Percentiles rank a stretch among this genome's conserved stretches.
Evolutionary conservation across 768 basidiomycete genomes (phyloP).

Genomic region (Termitomyces sp.): DNA sequence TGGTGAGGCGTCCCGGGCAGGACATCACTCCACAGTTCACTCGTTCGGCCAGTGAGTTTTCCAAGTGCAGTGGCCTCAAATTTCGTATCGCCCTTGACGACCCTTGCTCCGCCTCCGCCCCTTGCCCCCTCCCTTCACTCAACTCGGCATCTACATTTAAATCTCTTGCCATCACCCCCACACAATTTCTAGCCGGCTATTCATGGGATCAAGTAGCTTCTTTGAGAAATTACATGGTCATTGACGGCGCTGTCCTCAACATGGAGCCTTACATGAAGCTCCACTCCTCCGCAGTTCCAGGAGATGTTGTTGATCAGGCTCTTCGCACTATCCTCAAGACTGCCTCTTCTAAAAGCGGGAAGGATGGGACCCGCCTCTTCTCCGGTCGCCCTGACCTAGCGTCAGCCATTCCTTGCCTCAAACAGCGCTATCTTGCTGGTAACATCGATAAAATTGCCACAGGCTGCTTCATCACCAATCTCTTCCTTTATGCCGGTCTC

Average conservation of each 20-base stretch:
- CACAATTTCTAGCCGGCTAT: conserved; percentile 73
- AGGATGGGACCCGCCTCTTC: conserved; percentile 89
- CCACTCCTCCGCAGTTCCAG: conserved; percentile 60
- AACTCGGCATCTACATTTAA: conserved; percentile 51
- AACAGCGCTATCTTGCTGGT: conserved; percentile 84
- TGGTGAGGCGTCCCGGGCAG: conserved; percentile 62
- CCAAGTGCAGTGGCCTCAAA: conserved; percentile 54
- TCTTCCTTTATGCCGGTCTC: conserved; percentile 88
- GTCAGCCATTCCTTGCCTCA: conserved; percentile 73
- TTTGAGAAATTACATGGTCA: conserved; percentile 73
- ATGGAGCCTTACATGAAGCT: conserved; percentile 78
- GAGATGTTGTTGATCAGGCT: conserved; percentile 77
- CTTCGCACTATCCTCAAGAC: conserved; percentile 68
- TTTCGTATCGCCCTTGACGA: conserved; percentile 70
- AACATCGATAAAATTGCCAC: conserved; percentile 96
- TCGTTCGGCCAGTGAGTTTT: conserved; percentile 61
- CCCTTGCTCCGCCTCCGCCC: conserved; percentile 56
- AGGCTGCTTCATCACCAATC: conserved; percentile 86
- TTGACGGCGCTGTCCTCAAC: conserved; percentile 94
- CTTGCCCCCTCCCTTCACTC: conserved; percentile 66
- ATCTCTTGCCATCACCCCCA: conserved; percentile 61
- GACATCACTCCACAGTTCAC: conserved; percentile 89
- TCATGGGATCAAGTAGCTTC: conserved; percentile 82
- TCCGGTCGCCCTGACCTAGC: conserved; percentile 62
- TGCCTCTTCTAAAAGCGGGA: conserved; percentile 52